Evolutionary conservation across 148 eudicot species (phyloP).

Genomic region (Rhododendron ferrugineum): DNA sequence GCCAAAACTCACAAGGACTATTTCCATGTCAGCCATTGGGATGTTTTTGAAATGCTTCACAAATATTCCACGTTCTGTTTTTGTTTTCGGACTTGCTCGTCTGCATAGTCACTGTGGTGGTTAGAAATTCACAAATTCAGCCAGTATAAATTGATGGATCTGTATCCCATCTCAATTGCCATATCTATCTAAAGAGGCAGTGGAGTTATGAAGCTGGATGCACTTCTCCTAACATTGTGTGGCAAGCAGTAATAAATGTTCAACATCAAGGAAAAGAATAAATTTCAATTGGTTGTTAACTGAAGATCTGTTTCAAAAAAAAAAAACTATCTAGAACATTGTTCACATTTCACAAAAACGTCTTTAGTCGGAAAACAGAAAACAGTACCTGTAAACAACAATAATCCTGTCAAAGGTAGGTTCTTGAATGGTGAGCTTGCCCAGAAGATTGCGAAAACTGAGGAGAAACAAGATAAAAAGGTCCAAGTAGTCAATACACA

Average conservation of each 20-base stretch:
- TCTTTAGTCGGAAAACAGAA: neutral
- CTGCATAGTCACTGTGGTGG: slow-evolving; percentile 26
- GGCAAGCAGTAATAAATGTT: neutral
- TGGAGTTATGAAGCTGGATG: neutral
- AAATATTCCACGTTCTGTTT: slow-evolving; percentile 70
- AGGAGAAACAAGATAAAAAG: slow-evolving; percentile 7
- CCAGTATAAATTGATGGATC: neutral
- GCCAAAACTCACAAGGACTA: slow-evolving; percentile 72
- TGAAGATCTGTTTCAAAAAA: neutral
- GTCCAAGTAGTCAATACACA: slow-evolving; percentile 23
- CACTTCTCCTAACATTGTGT: neutral
- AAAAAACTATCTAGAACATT: slow-evolving; percentile 3
- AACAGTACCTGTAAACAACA: slow-evolving; percentile 82
- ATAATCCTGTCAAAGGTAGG: slow-evolving; percentile 97
- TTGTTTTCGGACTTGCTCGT: slow-evolving; percentile 50
- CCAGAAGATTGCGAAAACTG: slow-evolving; percentile 50
- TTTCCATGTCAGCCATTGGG: slow-evolving; percentile 99
- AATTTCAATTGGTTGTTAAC: neutral
- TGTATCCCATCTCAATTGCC: neutral
- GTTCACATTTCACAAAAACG: neutral
- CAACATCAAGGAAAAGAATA: neutral
- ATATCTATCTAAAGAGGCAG: neutral
- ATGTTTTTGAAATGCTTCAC: slow-evolving; percentile 96
- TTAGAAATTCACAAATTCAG: neutral
- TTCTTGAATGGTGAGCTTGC: slow-evolving; percentile 83